Base-by-base conservation (phyloP, 139 green algal genomes). In the Picochlorum costavermella region DNA sequence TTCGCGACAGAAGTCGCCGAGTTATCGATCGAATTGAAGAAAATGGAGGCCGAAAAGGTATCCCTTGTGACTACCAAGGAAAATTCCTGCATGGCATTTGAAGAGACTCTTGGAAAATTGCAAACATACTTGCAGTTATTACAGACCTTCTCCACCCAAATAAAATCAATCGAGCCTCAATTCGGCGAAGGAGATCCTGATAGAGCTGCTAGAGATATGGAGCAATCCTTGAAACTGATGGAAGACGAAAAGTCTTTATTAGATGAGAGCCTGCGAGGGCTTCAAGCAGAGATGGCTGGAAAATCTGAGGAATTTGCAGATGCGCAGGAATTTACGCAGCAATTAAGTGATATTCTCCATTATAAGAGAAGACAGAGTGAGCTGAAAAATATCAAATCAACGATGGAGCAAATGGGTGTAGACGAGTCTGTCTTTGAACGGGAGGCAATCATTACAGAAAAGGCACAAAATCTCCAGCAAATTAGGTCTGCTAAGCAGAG, bases 291-390 rank as follows among this genome's bases (percentile, higher is more conserved):
- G 72, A 50, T 49, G 33, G 5, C 26, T 68, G 50, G 48, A 57
- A 40, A 71, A 23, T 16, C 28, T 6, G 23, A 20, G 4, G 25
- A 30, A 37, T 20, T 28, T n/a, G 12, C 70, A 59, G 65, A 77
- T 56, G 46, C 63, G 30, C 50, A 58, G 5, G 31, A 63, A 20
- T 44, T 84, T 20, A 62, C 69, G 23, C 59, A 50, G 33, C 59
- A 71, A 73, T 62, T 85, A 1, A 44, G 73, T 8, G 78, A 83
- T 6, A 55, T 71, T 43, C 49, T 82, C n/a, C 62, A 69, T 16
- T 80, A 72, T 64, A 70, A 68, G 45, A 31, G 48, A 5, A 61
- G 44, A 58, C 69, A 65, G 43, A 43, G 29, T 9, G 53, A 82
- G 28, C 61, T 78, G 37, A 61, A 72, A 48, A 67, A 77, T 31